A percentile compares a stretch with the other conserved stretches of the same genome.
These are phyloP conservation scores for Monilinia fructigena DNA, from an alignment of 2,329 filamentous ascomycete species.

Conservation along the genomic window DNA sequence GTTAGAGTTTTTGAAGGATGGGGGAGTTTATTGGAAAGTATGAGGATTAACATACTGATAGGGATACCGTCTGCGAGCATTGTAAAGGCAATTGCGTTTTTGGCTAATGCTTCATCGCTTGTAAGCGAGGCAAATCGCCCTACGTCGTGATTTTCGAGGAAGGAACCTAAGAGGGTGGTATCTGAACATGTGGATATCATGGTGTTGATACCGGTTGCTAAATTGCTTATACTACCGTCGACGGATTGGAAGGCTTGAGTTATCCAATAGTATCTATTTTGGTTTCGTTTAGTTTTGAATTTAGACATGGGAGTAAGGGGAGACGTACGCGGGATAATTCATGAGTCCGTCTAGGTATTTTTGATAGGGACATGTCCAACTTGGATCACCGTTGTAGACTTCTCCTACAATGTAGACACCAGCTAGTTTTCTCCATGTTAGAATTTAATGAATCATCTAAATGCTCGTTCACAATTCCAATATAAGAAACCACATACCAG, in stretches of 20 bases:
- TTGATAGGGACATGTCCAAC: conserved; percentile 56
- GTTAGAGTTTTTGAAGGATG: not conserved
- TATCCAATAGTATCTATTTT: conserved; percentile 39
- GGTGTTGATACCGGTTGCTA: conserved; percentile 36
- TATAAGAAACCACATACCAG: conserved; percentile 35
- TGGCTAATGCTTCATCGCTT: conserved; percentile 39
- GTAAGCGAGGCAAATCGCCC: conserved; percentile 33
- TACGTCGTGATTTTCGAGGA: conserved; percentile 43
- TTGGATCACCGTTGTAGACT: conserved; percentile 54
- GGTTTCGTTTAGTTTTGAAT: not conserved
- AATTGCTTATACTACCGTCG: conserved; percentile 36
- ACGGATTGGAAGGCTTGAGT: conserved; percentile 36
- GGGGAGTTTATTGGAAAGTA: not conserved
- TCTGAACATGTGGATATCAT: conserved; percentile 39
- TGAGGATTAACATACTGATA: conserved; percentile 39
- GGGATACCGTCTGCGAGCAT: conserved; percentile 53
- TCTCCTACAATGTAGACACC: conserved; percentile 62
- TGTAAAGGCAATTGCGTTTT: conserved; percentile 51
- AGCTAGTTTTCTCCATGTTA: conserved; percentile 39
- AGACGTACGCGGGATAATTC: conserved; percentile 51
- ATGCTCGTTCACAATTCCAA: not conserved
- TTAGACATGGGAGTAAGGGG: too few relatives aligned
- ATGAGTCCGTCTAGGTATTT: conserved; percentile 56
- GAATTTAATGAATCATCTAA: not conserved
- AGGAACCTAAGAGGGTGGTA: conserved; percentile 43